A percentile compares a stretch with the other conserved stretches of the same genome.
These are phyloP conservation scores for Piromyces sp. DNA, from an alignment of 192 early-diverging fungal genomes.

Conservation along the genomic window DNA sequence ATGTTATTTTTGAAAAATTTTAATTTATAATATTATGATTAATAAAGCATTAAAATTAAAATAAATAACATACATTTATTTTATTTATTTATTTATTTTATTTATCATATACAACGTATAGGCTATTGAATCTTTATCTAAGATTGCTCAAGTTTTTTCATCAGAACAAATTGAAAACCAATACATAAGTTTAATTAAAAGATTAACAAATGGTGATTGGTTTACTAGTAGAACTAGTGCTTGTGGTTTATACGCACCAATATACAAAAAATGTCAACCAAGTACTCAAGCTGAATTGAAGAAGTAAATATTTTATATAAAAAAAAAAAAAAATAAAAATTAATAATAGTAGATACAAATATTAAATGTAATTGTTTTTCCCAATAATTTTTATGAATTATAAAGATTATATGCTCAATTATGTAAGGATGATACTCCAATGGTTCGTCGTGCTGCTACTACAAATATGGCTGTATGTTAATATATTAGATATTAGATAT, in stretches of 20 bases:
- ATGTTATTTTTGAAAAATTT: too few species aligned
- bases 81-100: too few species aligned
- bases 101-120: slow-evolving; percentile 11
- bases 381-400: neutral
- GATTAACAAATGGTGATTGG: slow-evolving; percentile 88
- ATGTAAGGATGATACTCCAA: slow-evolving; percentile 86
- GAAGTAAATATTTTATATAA: slow-evolving; percentile 18
- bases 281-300: slow-evolving; percentile 72
- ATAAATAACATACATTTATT: too few species aligned
- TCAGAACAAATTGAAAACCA: slow-evolving; percentile 71
- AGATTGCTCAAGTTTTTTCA: slow-evolving; percentile 56
- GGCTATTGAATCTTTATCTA: slow-evolving; percentile 88
- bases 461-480: slow-evolving; percentile 53
- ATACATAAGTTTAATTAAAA: slow-evolving; percentile 78
- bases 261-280: slow-evolving; percentile 52
- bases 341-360: too few species aligned
- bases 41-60: too few species aligned
- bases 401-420: slow-evolving; percentile 60
- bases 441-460: slow-evolving; percentile 90
- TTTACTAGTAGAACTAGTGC: slow-evolving; percentile 91
- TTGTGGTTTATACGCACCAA: slow-evolving; percentile 77
- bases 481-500: neutral
- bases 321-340: neutral
- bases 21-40: too few species aligned
- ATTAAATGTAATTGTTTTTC: too few species aligned